phyloP scores from a whole-genome alignment of 345 rosid genomes.

The Microcos paniculata region DNA sequence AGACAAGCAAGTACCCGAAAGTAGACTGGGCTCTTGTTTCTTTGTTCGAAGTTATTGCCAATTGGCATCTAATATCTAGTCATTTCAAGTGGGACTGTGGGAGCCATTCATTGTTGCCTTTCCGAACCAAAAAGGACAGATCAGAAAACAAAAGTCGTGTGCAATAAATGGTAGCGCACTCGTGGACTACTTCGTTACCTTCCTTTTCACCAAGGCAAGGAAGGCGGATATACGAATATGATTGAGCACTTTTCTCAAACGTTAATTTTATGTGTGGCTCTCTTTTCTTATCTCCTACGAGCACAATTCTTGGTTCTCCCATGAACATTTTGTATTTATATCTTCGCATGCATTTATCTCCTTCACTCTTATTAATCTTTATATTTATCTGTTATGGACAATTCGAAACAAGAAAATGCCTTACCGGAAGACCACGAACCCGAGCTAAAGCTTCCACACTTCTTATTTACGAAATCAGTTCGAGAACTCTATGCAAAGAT shows the following conservation, averaged over 20 bases:
- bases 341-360: constrained; percentile 29
- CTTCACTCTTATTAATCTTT: constrained; percentile 19
- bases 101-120: constrained; percentile 24
- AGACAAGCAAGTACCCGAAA: constrained; percentile 30
- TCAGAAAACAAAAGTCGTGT: constrained; percentile 32
- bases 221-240: constrained; percentile 54
- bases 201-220: constrained; percentile 39
- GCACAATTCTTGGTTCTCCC: constrained; percentile 21
- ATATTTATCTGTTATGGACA: constrained; percentile 21
- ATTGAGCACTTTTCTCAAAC: constrained; percentile 41
- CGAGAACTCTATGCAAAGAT: constrained; percentile 60
- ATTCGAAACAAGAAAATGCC: constrained; percentile 46
- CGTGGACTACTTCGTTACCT: constrained; percentile 60
- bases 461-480: constrained; percentile 40
- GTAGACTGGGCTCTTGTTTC: background rate
- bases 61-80: constrained; percentile 14
- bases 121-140: constrained; percentile 30
- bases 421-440: constrained; percentile 42
- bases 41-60: background rate
- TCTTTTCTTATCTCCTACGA: constrained; percentile 88
- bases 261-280: constrained; percentile 89
- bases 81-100: constrained; percentile 12
- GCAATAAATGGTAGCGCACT: constrained; percentile 26
- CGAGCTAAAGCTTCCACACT: constrained; percentile 60
- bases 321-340: constrained; percentile 15